phyloP scores from a whole-genome alignment of 139 green algal species.

The Tetratostichococcus sp. region DNA sequence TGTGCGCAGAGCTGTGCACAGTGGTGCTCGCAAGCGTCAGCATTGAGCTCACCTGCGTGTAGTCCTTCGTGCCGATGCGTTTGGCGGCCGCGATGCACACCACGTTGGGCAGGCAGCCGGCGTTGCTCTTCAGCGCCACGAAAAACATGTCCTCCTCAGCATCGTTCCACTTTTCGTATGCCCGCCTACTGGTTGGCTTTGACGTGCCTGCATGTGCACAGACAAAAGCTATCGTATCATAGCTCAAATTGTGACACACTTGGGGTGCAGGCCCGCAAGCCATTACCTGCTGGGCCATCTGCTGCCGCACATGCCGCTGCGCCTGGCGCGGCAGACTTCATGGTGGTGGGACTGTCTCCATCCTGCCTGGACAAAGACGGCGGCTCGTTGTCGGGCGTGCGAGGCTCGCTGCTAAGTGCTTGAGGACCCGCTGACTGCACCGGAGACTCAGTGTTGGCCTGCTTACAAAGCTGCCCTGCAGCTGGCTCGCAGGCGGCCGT shows the following conservation, averaged over 20 bases:
- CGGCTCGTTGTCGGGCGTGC: not conserved
- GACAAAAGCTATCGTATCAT: too few relatives aligned
- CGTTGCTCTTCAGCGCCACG: not conserved
- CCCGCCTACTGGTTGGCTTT: not conserved
- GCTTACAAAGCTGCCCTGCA: too few relatives aligned
- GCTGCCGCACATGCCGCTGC: too few relatives aligned
- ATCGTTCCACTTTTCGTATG: not conserved
- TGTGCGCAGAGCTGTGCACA: too few relatives aligned
- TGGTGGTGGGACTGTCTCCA: not conserved
- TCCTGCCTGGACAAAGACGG: not conserved
- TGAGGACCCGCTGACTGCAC: too few relatives aligned
- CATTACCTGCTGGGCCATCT: too few relatives aligned
- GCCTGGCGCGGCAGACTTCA: too few relatives aligned
- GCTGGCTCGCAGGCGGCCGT: too few relatives aligned
- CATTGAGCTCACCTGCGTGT: not conserved
- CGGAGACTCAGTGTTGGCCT: too few relatives aligned
- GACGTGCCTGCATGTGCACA: not conserved
- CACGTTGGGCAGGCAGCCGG: not conserved
- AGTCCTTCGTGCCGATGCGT: not conserved
- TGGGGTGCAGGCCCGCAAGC: too few relatives aligned
- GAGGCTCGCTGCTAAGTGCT: not conserved
- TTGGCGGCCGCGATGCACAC: not conserved
- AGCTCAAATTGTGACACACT: too few relatives aligned
- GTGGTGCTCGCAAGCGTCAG: not conserved
- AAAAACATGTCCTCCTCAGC: not conserved